Conservation (phyloP, 2,329 filamentous ascomycete species). For the Pezicula carpinea region DNA sequence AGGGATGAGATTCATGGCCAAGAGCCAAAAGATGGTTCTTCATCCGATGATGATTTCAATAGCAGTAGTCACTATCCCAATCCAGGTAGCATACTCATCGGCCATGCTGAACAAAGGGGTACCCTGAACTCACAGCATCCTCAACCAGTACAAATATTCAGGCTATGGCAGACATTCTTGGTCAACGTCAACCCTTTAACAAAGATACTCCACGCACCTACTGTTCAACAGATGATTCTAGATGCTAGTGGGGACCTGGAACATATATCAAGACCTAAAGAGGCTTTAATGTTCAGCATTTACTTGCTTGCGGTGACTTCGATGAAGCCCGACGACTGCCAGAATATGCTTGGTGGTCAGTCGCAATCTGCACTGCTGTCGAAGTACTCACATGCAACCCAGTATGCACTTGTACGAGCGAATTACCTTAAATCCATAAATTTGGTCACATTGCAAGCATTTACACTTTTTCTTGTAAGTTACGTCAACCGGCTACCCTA, state of each 20-base stretch:
- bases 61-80: slow-evolving; percentile 21
- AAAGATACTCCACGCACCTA: slow-evolving; percentile 64
- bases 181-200: slow-evolving; percentile 65
- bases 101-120: slow-evolving; percentile 26
- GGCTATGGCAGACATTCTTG: slow-evolving; percentile 66
- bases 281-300: slow-evolving; percentile 65
- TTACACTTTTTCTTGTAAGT: too few relatives aligned
- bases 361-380: slow-evolving; percentile 46
- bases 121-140: slow-evolving; percentile 49
- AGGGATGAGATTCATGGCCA: too few relatives aligned
- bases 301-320: slow-evolving; percentile 56
- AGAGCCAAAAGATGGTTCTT: too few relatives aligned
- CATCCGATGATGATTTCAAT: too few relatives aligned
- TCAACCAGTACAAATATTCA: slow-evolving; percentile 53
- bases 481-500: too few relatives aligned
- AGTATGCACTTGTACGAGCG: slow-evolving; percentile 43
- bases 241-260: slow-evolving; percentile 53
- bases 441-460: too few relatives aligned
- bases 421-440: too few relatives aligned
- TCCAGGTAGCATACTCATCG: slow-evolving; percentile 42
- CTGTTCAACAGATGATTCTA: slow-evolving; percentile 57
- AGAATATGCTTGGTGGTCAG: slow-evolving; percentile 47
- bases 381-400: slow-evolving; percentile 52
- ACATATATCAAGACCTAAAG: slow-evolving; percentile 41
- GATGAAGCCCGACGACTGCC: slow-evolving; percentile 49